Base-by-base conservation (phyloP, 345 rosid genomes). In the Pugionium dolabratum region DNA sequence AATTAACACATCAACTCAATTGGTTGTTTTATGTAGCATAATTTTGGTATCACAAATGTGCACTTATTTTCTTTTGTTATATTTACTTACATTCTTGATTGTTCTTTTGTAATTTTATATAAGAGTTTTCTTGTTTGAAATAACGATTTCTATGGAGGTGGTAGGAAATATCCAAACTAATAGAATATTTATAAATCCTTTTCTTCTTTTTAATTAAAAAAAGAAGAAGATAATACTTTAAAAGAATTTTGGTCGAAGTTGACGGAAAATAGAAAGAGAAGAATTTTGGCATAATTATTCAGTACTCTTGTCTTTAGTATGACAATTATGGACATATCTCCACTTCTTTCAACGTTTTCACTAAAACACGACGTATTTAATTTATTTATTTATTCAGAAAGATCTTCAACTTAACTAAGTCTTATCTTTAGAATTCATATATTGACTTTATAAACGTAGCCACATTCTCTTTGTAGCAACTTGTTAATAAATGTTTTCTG, bases 71-170 rank as follows among this genome's bases (percentile, higher is more conserved):
- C 35, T 27, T 27, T 9, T 26, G 18, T 64, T 48, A 36, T 58
- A 25, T 32, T n/a, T 49, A 57, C 58, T 27, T 28, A 28, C 44
- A 50, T 50, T 42, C 53, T 50, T 50, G 49, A 27, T 26, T 18
- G 0, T 18, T 18, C 0, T 49, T 72, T 6, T 72, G 26, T 43
- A 57, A 7, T 32, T 58, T 18, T 18, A 18, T 18, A 18, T 58
- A 57, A 30, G 60, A 72, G 60, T 72, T 64, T 64, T 30, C 46
- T n/a, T 50, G 10, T 54, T 71, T 71, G 30, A 54, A 62, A 31
- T 62, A 54, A 62, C 26, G 8, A 62, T 54, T 54, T 71, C 36
- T 25, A 39, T 26, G 57, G 34, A 30, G 45, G 30, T 11, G 27
- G 32, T 52, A 52, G 34, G 63, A 70, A 45, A 32, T 62, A 62